Conservation (phyloP, 1,139 yeast genomes). For the Hyphopichia wangnamkhiaoensis region DNA sequence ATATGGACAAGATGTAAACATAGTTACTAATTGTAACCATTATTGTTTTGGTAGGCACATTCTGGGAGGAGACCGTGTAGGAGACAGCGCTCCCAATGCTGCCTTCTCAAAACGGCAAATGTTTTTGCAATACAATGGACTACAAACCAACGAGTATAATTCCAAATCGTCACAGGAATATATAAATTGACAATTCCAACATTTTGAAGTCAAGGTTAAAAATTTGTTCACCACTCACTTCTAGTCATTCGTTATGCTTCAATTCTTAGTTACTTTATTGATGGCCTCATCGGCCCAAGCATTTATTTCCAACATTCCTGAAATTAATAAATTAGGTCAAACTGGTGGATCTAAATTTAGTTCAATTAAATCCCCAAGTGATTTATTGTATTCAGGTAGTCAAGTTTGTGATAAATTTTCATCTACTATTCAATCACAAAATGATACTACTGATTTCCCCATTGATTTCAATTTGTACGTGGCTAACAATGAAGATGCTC, state of each 20-base stretch:
- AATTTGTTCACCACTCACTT: conserved; percentile 1
- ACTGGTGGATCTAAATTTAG: conserved; percentile 4
- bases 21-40: no score
- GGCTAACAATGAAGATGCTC: conserved; percentile 11
- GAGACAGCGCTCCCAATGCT: no score
- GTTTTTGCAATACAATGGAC: no score
- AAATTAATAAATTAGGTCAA: conserved; percentile 10
- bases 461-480: conserved; percentile 20
- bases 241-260: conserved; percentile 4
- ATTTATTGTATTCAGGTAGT: conserved; percentile 15
- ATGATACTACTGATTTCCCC: conserved; percentile 17
- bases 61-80: no score
- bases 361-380: conserved; percentile 13
- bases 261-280: conserved; percentile 5
- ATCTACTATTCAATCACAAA: conserved; percentile 15
- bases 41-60: no score
- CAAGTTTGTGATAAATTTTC: conserved; percentile 21
- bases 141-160: no score
- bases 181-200: neutral
- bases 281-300: conserved; percentile 7
- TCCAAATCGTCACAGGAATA: no score
- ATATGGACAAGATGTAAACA: no score
- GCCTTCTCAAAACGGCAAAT: no score
- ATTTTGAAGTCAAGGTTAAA: neutral
- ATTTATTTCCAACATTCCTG: conserved; percentile 13